Evolutionary conservation across 2,329 filamentous ascomycete genomes (phyloP).

Genomic region (Davidsoniella virescens): DNA sequence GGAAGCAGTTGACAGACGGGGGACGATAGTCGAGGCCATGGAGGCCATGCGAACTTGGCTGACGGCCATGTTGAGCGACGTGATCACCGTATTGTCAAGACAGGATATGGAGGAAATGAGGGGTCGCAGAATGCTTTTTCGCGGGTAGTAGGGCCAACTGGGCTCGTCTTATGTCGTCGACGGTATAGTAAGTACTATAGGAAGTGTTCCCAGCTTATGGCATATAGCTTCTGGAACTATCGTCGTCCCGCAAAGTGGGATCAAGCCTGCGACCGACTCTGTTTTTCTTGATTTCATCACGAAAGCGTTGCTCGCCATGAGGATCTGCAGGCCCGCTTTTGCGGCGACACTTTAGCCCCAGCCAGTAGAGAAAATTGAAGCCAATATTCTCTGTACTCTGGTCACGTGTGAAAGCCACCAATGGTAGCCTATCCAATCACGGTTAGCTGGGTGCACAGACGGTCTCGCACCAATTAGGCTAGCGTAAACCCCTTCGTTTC

Average conservation of each 20-base stretch:
- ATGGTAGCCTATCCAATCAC: not conserved
- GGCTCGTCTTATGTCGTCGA: not conserved
- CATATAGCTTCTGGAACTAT: too few species aligned
- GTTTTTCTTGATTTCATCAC: conserved; percentile 3
- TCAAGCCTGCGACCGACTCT: too few species aligned
- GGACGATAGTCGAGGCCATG: conserved; percentile 4
- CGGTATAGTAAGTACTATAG: not conserved
- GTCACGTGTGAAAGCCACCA: not conserved
- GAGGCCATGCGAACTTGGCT: conserved; percentile 7
- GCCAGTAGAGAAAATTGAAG: not conserved
- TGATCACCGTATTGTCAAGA: not conserved
- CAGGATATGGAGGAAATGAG: too few species aligned
- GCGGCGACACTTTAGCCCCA: not conserved
- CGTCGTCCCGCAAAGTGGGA: too few species aligned
- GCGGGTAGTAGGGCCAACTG: not conserved
- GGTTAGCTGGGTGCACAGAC: conserved; percentile 2
- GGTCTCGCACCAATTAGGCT: not conserved
- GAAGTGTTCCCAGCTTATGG: too few species aligned
- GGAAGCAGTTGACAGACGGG: conserved; percentile 2
- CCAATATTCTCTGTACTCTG: not conserved
- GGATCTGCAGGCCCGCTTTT: conserved; percentile 2
- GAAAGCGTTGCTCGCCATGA: conserved; percentile 5
- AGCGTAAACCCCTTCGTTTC: conserved; percentile 7
- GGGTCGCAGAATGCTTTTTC: too few species aligned
- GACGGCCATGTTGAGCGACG: not conserved